phyloP scores from a whole-genome alignment of 371 early-diverging fungal species.

The Massospora cicadina region DNA sequence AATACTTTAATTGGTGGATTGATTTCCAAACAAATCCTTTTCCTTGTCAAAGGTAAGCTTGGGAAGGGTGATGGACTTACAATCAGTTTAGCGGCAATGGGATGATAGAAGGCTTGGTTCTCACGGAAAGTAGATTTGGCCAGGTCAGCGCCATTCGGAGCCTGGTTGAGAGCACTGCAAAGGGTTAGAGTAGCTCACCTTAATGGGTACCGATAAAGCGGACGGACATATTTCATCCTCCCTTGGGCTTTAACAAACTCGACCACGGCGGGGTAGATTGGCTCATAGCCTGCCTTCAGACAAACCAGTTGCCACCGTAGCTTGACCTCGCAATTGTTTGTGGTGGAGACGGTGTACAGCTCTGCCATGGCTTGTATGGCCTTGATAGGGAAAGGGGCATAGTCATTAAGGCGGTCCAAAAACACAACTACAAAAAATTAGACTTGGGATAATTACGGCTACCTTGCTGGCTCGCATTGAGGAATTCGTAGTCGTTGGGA shows the following conservation, averaged over 20 bases:
- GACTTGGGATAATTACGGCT: slow-evolving; percentile 11
- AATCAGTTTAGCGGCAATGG: slow-evolving; percentile 69
- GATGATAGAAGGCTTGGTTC: slow-evolving; percentile 77
- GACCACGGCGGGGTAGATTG: slow-evolving; percentile 52
- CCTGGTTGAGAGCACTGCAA: slow-evolving; percentile 29
- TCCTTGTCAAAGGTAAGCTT: not conserved
- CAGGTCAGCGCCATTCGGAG: slow-evolving; percentile 44
- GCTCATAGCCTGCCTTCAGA: slow-evolving; percentile 53
- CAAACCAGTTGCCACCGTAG: slow-evolving; percentile 77
- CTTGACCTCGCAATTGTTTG: slow-evolving; percentile 69
- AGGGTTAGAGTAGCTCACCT: slow-evolving; percentile 13
- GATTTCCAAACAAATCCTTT: not conserved
- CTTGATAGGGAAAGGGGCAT: slow-evolving; percentile 37
- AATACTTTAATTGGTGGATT: too few relatives aligned
- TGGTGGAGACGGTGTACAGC: slow-evolving; percentile 43
- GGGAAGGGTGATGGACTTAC: slow-evolving; percentile 19
- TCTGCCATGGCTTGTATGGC: slow-evolving; percentile 49
- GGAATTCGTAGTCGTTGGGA: slow-evolving; percentile 34
- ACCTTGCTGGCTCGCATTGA: slow-evolving; percentile 59
- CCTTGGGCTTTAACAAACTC: slow-evolving; percentile 74
- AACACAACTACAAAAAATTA: slow-evolving; percentile 40
- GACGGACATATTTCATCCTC: slow-evolving; percentile 87
- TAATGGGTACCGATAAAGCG: slow-evolving; percentile 38
- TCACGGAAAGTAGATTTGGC: slow-evolving; percentile 65
- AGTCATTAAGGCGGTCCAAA: slow-evolving; percentile 55